These are phyloP conservation scores for Ustilago tritici DNA, from an alignment of 1,284 basidiomycete species.

Conservation along the genomic window DNA sequence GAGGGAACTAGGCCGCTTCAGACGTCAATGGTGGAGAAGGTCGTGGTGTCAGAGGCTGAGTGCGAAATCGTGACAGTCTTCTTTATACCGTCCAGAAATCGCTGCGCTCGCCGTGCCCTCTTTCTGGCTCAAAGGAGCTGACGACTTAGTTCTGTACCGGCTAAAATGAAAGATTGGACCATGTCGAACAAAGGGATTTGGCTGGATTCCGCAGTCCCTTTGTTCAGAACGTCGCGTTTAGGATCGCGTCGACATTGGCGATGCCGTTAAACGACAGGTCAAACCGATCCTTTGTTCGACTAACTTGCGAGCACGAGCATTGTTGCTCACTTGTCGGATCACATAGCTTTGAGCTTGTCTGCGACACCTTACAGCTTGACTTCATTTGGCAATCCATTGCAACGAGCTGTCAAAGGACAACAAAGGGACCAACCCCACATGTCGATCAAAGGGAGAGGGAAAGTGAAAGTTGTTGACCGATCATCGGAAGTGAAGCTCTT, in stretches of 20 bases:
- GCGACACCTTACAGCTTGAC: background rate
- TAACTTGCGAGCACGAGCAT: background rate
- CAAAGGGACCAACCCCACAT: constrained; percentile 4
- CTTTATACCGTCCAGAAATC: background rate
- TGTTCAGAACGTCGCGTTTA: constrained; percentile 17
- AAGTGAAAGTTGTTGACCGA: background rate
- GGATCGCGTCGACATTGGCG: constrained; percentile 25
- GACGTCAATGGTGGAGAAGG: background rate
- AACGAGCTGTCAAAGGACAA: background rate
- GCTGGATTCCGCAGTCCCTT: constrained; percentile 14
- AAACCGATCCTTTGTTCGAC: background rate
- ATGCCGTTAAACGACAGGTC: background rate
- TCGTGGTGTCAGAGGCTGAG: background rate
- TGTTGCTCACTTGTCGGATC: background rate
- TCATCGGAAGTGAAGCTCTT: background rate
- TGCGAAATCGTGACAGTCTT: background rate
- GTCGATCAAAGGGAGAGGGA: background rate
- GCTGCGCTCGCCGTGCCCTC: background rate
- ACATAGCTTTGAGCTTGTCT: background rate
- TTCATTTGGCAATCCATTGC: background rate
- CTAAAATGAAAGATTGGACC: background rate
- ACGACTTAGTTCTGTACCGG: background rate
- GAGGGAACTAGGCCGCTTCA: background rate
- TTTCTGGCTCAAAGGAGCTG: background rate
- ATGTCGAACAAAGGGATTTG: constrained; percentile 5